phyloP scores from a whole-genome alignment of 75 land plant genomes.

The Adiantum capillusveneris region DNA sequence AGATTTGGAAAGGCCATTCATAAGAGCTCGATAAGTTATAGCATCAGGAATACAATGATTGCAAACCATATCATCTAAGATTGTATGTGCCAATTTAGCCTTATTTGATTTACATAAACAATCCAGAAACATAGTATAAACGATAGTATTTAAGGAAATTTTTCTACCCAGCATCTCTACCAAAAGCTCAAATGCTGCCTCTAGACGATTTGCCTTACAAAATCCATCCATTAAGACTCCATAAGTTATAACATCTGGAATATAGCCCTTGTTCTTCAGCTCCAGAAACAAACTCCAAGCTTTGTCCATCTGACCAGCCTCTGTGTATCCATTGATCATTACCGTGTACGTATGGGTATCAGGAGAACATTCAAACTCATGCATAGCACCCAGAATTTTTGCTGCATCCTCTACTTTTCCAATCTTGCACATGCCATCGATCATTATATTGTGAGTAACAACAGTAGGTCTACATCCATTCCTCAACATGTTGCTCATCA shows the following conservation, averaged over 20 bases:
- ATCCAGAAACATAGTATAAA: constrained; percentile 59
- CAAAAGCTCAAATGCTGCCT: constrained; percentile 42
- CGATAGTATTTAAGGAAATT: constrained; percentile 33
- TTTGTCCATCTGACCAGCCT: constrained; percentile 39
- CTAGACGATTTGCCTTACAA: constrained; percentile 32
- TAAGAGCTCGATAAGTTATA: constrained; percentile 44
- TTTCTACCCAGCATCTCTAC: constrained; percentile 44
- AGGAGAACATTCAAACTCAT: constrained; percentile 2
- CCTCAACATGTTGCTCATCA: constrained; percentile 39
- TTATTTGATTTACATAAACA: constrained; percentile 52
- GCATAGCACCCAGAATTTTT: not conserved
- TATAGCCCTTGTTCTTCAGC: constrained; percentile 48
- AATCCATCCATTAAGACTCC: constrained; percentile 52
- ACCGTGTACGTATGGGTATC: constrained; percentile 3
- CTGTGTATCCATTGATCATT: constrained; percentile 4
- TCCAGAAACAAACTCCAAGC: constrained; percentile 49
- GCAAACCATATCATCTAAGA: not conserved
- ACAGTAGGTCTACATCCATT: constrained; percentile 16
- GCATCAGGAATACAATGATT: constrained; percentile 30
- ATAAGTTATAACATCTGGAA: constrained; percentile 54
- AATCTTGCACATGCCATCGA: constrained; percentile 6
- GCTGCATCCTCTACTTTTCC: constrained; percentile 4
- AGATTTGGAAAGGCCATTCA: constrained; percentile 38
- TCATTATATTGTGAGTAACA: constrained; percentile 11
- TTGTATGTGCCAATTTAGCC: constrained; percentile 9